Percentiles rank a stretch among this genome's conserved stretches.
Conservation (phyloP, 805 yeast genomes). For the Zygosaccharomyces lentus region DNA sequence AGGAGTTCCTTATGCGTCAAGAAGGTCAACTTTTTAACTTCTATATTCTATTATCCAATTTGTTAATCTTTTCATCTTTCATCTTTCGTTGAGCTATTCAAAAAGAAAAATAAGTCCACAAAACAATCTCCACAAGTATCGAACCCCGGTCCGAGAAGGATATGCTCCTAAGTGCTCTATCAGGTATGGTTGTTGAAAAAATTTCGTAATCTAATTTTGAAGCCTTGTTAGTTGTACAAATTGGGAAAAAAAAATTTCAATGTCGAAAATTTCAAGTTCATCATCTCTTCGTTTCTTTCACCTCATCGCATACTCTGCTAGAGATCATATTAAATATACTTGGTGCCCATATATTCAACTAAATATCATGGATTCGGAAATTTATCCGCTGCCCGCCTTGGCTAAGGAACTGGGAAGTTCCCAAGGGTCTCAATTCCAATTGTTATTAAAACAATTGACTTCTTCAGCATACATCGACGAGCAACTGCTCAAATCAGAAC, state of each 20-base stretch:
- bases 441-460: constrained; percentile 24
- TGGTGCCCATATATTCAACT: too few relatives aligned
- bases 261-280: constrained; percentile 3
- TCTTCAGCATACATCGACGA: constrained; percentile 31
- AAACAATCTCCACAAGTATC: neutral
- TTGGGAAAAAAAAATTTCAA: neutral
- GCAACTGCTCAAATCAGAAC: constrained; percentile 31
- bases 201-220: too few relatives aligned
- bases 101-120: neutral
- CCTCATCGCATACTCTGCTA: neutral
- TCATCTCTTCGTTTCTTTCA: constrained; percentile 2
- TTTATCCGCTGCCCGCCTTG: constrained; percentile 24
- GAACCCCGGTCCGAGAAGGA: neutral
- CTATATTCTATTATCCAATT: neutral
- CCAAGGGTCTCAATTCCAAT: constrained; percentile 30
- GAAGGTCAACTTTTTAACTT: neutral
- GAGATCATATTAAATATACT: neutral
- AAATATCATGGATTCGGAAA: constrained; percentile 9
- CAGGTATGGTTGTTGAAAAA: too few relatives aligned
- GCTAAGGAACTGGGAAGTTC: constrained; percentile 29
- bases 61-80: neutral
- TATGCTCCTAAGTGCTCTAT: too few relatives aligned
- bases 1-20: neutral
- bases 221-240: too few relatives aligned
- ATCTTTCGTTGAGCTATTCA: neutral